Conservation (phyloP, 192 early-diverging fungal genomes). For the Coemansia sp. region DNA sequence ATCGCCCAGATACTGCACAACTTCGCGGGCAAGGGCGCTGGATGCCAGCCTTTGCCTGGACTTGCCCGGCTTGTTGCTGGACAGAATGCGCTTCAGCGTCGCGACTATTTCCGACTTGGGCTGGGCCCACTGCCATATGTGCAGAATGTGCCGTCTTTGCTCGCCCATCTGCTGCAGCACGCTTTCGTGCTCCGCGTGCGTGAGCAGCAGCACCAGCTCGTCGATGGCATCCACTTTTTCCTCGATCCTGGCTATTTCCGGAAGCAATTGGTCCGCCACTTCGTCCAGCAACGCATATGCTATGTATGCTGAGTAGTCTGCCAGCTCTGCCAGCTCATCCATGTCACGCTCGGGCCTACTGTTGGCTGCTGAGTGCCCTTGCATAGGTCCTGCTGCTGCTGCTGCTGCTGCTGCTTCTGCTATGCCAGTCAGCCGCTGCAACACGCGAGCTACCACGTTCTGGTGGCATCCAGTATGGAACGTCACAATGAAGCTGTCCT, state of each 20-base stretch:
- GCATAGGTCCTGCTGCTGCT: neutral
- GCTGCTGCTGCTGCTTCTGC: neutral
- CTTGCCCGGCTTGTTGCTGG: slow-evolving; percentile 35
- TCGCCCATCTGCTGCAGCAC: slow-evolving; percentile 74
- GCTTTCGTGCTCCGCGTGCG: slow-evolving; percentile 78
- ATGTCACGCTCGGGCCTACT: neutral
- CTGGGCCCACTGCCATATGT: slow-evolving; percentile 62
- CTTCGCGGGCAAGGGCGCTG: slow-evolving; percentile 28
- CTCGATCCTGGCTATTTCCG: slow-evolving; percentile 81
- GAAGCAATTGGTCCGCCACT: slow-evolving; percentile 84
- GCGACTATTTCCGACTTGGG: slow-evolving; percentile 71
- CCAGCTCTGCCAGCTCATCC: slow-evolving; percentile 20
- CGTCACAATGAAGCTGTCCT: slow-evolving; percentile 29
- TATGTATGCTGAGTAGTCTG: slow-evolving; percentile 74
- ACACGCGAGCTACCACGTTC: slow-evolving; percentile 14
- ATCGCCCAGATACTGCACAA: slow-evolving; percentile 51
- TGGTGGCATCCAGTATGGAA: slow-evolving; percentile 24
- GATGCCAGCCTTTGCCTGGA: neutral
- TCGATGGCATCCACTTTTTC: slow-evolving; percentile 93
- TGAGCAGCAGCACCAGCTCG: slow-evolving; percentile 84
- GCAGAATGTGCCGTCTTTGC: slow-evolving; percentile 68
- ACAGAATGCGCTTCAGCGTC: slow-evolving; percentile 42
- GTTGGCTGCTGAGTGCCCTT: neutral
- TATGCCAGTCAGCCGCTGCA: slow-evolving; percentile 35
- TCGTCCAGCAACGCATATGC: slow-evolving; percentile 93